Conservation (phyloP, 2,329 filamentous ascomycete species). For the Malbranchea zuffiana region DNA sequence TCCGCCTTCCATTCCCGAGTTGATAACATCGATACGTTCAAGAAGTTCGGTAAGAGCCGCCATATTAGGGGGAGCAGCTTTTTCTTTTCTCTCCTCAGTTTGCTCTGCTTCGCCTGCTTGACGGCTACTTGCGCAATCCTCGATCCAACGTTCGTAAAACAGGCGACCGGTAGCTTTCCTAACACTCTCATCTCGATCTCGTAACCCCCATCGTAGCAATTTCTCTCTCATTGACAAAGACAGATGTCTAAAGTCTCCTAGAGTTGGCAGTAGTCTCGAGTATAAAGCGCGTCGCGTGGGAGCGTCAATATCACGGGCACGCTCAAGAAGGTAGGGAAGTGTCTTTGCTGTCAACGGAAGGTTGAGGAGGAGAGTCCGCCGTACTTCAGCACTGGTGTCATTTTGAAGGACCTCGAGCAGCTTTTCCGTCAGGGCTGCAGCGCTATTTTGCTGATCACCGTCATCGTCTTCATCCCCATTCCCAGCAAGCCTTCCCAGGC, state of each 20-base stretch:
- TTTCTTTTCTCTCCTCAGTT: slow-evolving; percentile 29
- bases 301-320: slow-evolving; percentile 79
- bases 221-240: slow-evolving; percentile 93
- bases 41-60: slow-evolving; percentile 82
- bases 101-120: slow-evolving; percentile 46
- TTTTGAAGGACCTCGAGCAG: slow-evolving; percentile 83
- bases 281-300: slow-evolving; percentile 78
- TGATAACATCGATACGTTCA: slow-evolving; percentile 86
- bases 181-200: slow-evolving; percentile 88
- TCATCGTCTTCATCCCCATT: slow-evolving; percentile 59
- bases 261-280: slow-evolving; percentile 68
- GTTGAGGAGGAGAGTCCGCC: slow-evolving; percentile 77
- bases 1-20: slow-evolving; percentile 78
- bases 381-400: slow-evolving; percentile 86
- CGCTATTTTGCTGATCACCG: slow-evolving; percentile 54
- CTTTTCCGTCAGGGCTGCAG: slow-evolving; percentile 64
- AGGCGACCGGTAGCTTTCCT: slow-evolving; percentile 80
- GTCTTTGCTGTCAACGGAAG: slow-evolving; percentile 76
- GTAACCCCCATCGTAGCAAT: slow-evolving; percentile 82
- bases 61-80: slow-evolving; percentile 54
- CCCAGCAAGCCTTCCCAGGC: slow-evolving; percentile 72
- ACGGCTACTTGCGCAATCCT: slow-evolving; percentile 68
- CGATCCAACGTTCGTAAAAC: slow-evolving; percentile 95
- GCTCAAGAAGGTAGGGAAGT: slow-evolving; percentile 76
- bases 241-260: slow-evolving; percentile 89